phyloP scores from a whole-genome alignment of 345 rosid species.

The Eucalyptus rudis region DNA sequence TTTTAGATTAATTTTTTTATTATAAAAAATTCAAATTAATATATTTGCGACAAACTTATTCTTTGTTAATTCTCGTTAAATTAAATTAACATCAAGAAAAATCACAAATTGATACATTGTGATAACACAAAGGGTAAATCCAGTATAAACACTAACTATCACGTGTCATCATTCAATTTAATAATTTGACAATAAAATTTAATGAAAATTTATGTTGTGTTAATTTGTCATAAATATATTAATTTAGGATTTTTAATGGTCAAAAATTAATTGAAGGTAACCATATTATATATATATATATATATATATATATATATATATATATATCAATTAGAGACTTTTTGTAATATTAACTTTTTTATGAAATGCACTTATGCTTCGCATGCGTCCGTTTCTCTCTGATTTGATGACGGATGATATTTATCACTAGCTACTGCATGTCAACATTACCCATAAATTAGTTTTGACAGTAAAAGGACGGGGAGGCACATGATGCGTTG shows the following conservation, averaged over 20 bases:
- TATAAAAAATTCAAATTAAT: rapidly evolving
- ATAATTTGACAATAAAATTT: too few relatives aligned
- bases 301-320: too few relatives aligned
- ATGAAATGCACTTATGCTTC: neutral
- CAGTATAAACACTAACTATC: rapidly evolving
- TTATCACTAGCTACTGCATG: neutral
- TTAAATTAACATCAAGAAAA: rapidly evolving
- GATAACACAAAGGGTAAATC: too few relatives aligned
- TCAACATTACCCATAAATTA: neutral
- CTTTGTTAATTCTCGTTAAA: rapidly evolving
- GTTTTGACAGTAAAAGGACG: neutral
- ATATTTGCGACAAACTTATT: rapidly evolving
- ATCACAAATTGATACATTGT: rapidly evolving
- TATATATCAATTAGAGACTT: too few relatives aligned
- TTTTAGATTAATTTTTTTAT: rapidly evolving
- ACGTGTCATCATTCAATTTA: rapidly evolving
- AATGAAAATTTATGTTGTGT: rapidly evolving
- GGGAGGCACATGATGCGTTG: neutral
- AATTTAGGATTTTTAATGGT: too few relatives aligned
- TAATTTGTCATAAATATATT: too few relatives aligned
- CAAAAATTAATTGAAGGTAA: too few relatives aligned
- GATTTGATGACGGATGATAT: neutral
- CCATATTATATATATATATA: too few relatives aligned
- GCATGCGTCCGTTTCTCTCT: neutral
- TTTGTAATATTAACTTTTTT: too few relatives aligned